Percentiles rank a stretch among this genome's conserved stretches.
Evolutionary conservation across 2,329 filamentous ascomycete species (phyloP).

Genomic region (Colletotrichum higginsianum): DNA sequence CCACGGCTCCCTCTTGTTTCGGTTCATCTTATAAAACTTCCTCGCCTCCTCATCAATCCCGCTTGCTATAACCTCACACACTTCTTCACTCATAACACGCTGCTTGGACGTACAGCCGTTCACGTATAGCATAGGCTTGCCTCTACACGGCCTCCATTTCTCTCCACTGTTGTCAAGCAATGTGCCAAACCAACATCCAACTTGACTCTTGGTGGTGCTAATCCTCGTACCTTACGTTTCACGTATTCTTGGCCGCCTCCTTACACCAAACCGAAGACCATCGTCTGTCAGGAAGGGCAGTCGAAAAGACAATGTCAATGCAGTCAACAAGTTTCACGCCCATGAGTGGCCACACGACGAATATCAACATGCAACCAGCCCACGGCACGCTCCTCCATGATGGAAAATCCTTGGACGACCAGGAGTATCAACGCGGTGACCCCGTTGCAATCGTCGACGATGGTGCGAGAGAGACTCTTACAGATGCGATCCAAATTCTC

Average conservation of each 20-base stretch:
- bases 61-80: background rate
- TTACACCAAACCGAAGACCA: background rate
- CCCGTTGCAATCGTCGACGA: slow-evolving; percentile 37
- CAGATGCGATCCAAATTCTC: slow-evolving; percentile 32
- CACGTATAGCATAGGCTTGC: background rate
- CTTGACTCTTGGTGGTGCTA: slow-evolving; percentile 24
- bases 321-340: slow-evolving; percentile 5
- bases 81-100: slow-evolving; percentile 14
- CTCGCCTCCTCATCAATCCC: slow-evolving; percentile 24
- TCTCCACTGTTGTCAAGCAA: slow-evolving; percentile 20
- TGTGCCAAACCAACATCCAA: slow-evolving; percentile 7
- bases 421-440: slow-evolving; percentile 35
- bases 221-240: slow-evolving; percentile 6
- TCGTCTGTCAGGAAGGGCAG: background rate
- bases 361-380: slow-evolving; percentile 35
- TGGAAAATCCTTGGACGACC: slow-evolving; percentile 38
- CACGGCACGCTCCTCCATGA: slow-evolving; percentile 39
- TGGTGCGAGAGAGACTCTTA: slow-evolving; percentile 25
- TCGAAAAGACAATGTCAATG: slow-evolving; percentile 11
- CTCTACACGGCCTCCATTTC: background rate
- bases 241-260: background rate
- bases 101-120: slow-evolving; percentile 2
- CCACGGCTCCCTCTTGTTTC: slow-evolving; percentile 29
- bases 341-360: slow-evolving; percentile 5
- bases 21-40: slow-evolving; percentile 38